phyloP scores from a whole-genome alignment of 352 stramenopile species.

The Discostella stelligera region DNA sequence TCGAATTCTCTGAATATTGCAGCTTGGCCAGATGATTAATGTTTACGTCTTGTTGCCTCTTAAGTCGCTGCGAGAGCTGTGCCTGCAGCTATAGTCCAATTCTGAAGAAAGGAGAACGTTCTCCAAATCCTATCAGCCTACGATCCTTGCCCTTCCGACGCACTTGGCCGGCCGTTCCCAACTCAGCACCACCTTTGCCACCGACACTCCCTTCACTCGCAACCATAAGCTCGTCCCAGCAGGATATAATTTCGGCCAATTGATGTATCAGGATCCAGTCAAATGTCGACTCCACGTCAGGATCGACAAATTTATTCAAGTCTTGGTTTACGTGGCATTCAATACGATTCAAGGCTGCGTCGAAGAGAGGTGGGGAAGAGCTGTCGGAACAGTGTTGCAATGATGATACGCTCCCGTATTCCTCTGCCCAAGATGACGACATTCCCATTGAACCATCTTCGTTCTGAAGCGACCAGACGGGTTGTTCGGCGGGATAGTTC shows the following conservation, averaged over 20 bases:
- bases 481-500: conserved; percentile 51
- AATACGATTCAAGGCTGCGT: conserved; percentile 47
- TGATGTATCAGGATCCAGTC: conserved; percentile 71
- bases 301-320: conserved; percentile 49
- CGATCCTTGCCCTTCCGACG: conserved; percentile 48
- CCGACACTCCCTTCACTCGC: conserved; percentile 13
- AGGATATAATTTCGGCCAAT: conserved; percentile 48
- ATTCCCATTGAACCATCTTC: conserved; percentile 27
- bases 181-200: conserved; percentile 8
- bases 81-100: conserved; percentile 21
- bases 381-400: conserved; percentile 20
- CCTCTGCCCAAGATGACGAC: conserved; percentile 20
- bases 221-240: conserved; percentile 52
- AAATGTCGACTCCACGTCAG: conserved; percentile 50
- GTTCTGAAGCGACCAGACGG: conserved; percentile 51
- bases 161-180: background rate
- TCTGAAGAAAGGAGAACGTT: conserved; percentile 45
- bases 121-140: conserved; percentile 40
- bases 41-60: background rate
- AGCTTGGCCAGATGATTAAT: too few species aligned
- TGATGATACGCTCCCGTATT: conserved; percentile 26
- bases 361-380: conserved; percentile 36
- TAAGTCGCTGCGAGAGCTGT: background rate
- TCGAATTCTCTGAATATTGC: too few species aligned
- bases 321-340: conserved; percentile 57